Base-by-base conservation (phyloP, 345 rosid species). In the Excoecaria cochinchinensis region DNA sequence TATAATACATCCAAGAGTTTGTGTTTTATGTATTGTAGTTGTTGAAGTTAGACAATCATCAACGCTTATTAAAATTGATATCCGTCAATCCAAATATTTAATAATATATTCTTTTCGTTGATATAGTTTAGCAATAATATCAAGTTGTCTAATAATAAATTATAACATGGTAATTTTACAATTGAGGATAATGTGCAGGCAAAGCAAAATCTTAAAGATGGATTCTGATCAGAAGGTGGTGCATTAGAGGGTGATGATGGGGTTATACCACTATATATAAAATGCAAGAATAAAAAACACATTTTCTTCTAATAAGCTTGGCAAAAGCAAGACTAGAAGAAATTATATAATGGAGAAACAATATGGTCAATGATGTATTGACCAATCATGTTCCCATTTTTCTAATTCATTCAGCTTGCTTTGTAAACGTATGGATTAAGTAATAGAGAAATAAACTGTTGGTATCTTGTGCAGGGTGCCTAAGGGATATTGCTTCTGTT, bases 311-410 rank as follows among this genome's bases (percentile, higher is more conserved):
- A 31, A 2, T 21, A 19, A 71, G 73, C 76, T 59, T 67, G 66
- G 61, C 50, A 40, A 68, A 31, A 65, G 15, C 51, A 0, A 16
- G 9, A 6, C 22, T 5, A 6, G 4, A 31, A 40, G 0, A 42
- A 61, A 48, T 36, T 14, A 74, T 39, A 12, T 25, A 47, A 62
- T 71, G 36, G 65, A 50, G 52, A 50, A 48, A 51, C 24, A 40
- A 50, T 22, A 50, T 55, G 81, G 79, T 80, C 73, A 68, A 74
- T 77, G 25, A 19, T n/a, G 21, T 48, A 39, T 62, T 39, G 76
- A 55, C 67, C 66, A 71, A 53, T 22, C 44, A 3, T 14, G 8
- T 39, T 8, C 16, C 60, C 46, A 4, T 55, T 31, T 44, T 55
- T 51, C 0, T 13, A 63, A 19, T 38, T n/a, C 24, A 4, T 8